Percentiles rank a stretch among this genome's conserved stretches.
These are phyloP conservation scores for Kodamaea fukazawae DNA, from an alignment of 805 yeast species.

Conservation along the genomic window DNA sequence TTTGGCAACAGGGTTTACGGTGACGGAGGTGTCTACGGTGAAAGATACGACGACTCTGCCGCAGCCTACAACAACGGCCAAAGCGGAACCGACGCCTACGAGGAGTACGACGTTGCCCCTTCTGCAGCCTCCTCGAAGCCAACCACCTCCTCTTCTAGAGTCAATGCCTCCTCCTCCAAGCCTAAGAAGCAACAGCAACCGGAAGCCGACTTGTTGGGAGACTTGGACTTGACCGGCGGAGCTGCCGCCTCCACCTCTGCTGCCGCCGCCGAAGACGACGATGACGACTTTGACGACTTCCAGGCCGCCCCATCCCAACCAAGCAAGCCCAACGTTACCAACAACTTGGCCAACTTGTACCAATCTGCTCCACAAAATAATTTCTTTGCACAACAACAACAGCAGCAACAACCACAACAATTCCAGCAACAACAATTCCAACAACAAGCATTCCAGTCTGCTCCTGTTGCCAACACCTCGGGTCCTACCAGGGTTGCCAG, in stretches of 20 bases:
- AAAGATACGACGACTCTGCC: slow-evolving; percentile 59
- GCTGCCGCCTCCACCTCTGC: slow-evolving; percentile 20
- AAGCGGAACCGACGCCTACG: slow-evolving; percentile 44
- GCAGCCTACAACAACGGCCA: slow-evolving; percentile 36
- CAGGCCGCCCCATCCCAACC: slow-evolving; percentile 58
- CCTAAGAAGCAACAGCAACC: slow-evolving; percentile 25
- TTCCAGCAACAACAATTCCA: slow-evolving; percentile 13
- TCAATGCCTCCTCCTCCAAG: slow-evolving; percentile 28
- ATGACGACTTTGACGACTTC: slow-evolving; percentile 80
- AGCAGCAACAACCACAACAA: slow-evolving; percentile 12
- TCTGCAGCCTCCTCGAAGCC: slow-evolving; percentile 26
- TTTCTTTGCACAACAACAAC: slow-evolving; percentile 11
- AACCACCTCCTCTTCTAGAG: slow-evolving; percentile 36
- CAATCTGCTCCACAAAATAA: slow-evolving; percentile 17
- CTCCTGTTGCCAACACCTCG: slow-evolving; percentile 24
- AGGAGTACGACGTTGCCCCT: slow-evolving; percentile 56
- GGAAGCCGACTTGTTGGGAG: slow-evolving; percentile 50
- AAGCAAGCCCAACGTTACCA: slow-evolving; percentile 17
- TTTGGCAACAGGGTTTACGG: slow-evolving; percentile 57
- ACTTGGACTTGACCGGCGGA: slow-evolving; percentile 41
- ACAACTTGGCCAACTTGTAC: slow-evolving; percentile 28
- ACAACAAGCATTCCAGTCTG: slow-evolving; percentile 12
- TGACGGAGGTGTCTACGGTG: slow-evolving; percentile 70
- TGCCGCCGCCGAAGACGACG: slow-evolving; percentile 43
- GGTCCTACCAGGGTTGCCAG: slow-evolving; percentile 32